Evolutionary conservation across 192 early-diverging fungal genomes (phyloP).

Genomic region (Gorgonomyces haynaldii): DNA sequence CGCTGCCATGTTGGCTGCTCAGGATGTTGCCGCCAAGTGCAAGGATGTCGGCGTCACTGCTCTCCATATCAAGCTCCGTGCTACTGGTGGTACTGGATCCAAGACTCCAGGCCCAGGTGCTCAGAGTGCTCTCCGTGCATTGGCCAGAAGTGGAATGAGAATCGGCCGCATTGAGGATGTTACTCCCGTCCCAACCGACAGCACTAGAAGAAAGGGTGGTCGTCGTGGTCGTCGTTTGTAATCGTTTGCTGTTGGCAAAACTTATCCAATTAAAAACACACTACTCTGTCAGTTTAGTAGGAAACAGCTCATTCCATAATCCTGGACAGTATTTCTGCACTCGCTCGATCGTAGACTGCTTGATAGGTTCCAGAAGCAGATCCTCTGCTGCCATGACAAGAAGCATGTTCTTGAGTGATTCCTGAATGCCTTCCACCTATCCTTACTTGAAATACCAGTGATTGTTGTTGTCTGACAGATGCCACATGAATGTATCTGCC

Average conservation of each 20-base stretch:
- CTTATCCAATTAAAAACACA: no score
- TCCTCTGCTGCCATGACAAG: slow-evolving; percentile 68
- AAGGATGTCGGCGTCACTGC: slow-evolving; percentile 99
- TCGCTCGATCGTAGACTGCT: no score
- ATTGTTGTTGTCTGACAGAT: slow-evolving; percentile 28
- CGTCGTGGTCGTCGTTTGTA: slow-evolving; percentile 95
- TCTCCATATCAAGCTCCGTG: slow-evolving; percentile 99
- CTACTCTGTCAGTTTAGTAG: no score
- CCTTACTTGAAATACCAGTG: slow-evolving; percentile 2
- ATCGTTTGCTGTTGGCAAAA: no score
- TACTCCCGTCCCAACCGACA: slow-evolving; percentile 97
- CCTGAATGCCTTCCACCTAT: slow-evolving; percentile 60
- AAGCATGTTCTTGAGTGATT: slow-evolving; percentile 72
- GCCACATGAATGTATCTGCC: slow-evolving; percentile 49
- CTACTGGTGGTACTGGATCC: slow-evolving; percentile 96
- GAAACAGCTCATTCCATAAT: no score
- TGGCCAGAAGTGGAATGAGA: slow-evolving; percentile 97
- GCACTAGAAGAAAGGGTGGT: slow-evolving; percentile 98
- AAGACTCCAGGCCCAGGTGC: slow-evolving; percentile 98
- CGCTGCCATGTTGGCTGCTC: slow-evolving; percentile 99
- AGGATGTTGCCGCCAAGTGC: slow-evolving; percentile 97
- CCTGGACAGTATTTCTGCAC: no score
- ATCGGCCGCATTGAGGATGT: slow-evolving; percentile 99
- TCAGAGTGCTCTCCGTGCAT: slow-evolving; percentile 93
- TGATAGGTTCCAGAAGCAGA: slow-evolving; percentile 33